A percentile compares a stretch with the other conserved stretches of the same genome.
These are phyloP conservation scores for Rhizophora mangle DNA, from an alignment of 345 rosid genomes.

Conservation along the genomic window DNA sequence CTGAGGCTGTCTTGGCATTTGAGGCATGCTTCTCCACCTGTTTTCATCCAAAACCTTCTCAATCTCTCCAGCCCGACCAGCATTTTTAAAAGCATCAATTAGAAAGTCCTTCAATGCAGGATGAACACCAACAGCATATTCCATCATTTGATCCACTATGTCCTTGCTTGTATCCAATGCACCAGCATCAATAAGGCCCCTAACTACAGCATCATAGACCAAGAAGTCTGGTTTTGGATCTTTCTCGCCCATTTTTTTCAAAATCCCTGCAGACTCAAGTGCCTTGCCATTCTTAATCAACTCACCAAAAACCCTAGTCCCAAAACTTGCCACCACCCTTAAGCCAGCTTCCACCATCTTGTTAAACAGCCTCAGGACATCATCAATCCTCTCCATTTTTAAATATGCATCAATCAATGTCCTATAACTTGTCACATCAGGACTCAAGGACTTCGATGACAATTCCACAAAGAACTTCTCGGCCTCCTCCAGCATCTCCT, in stretches of 20 bases:
- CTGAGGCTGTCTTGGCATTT: constrained; percentile 12
- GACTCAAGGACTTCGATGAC: constrained; percentile 56
- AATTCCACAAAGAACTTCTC: constrained; percentile 56
- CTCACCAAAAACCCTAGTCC: constrained; percentile 59
- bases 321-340: constrained; percentile 88
- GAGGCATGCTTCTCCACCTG: constrained; percentile 33
- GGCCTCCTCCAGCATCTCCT: constrained; percentile 72
- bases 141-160: constrained; percentile 64
- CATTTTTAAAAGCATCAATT: constrained; percentile 45
- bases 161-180: constrained; percentile 56
- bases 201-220: constrained; percentile 74
- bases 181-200: constrained; percentile 70
- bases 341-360: constrained; percentile 75
- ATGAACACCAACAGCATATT: constrained; percentile 56
- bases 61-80: constrained; percentile 60
- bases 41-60: constrained; percentile 53
- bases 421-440: constrained; percentile 71
- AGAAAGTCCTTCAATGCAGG: constrained; percentile 58
- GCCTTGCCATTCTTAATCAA: constrained; percentile 72
- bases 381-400: constrained; percentile 63
- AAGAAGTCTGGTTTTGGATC: constrained; percentile 91
- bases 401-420: constrained; percentile 73
- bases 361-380: constrained; percentile 54
- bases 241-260: constrained; percentile 84
- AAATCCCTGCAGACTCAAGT: constrained; percentile 55